These are phyloP conservation scores for Cokeromyces recurvatus DNA, from an alignment of 371 early-diverging fungal species.

Conservation along the genomic window DNA sequence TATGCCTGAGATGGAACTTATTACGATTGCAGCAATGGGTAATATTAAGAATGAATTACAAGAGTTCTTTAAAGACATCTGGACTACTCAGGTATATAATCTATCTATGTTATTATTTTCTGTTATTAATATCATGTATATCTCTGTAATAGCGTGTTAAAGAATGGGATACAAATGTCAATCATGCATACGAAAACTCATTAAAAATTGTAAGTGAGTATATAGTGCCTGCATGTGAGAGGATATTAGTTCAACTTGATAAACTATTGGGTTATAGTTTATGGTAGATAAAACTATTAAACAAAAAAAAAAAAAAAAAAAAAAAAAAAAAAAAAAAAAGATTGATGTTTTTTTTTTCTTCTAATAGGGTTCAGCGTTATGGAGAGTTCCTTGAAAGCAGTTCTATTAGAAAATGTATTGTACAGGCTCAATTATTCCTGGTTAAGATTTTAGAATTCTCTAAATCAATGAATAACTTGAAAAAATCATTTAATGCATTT, in stretches of 20 bases:
- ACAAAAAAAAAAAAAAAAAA: too few species aligned
- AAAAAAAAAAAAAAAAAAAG: too few species aligned
- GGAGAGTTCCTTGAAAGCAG: conserved; percentile 9
- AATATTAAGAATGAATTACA: too few species aligned
- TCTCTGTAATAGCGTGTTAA: conserved; percentile 10
- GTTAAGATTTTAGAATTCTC: neutral
- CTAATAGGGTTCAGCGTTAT: conserved; percentile 14
- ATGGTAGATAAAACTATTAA: conserved; percentile 10
- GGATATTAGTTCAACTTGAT: conserved; percentile 13
- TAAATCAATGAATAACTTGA: neutral
- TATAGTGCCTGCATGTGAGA: conserved; percentile 15
- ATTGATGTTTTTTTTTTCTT: neutral
- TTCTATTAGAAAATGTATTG: conserved; percentile 10
- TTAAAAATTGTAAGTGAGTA: conserved; percentile 7
- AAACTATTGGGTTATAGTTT: conserved; percentile 14
- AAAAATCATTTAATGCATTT: conserved; percentile 13
- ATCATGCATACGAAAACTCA: conserved; percentile 6
- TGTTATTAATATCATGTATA: too few species aligned
- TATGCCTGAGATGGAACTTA: too few species aligned
- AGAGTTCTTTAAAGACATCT: too few species aligned
- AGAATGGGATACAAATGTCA: conserved; percentile 10
- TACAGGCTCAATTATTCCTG: neutral
- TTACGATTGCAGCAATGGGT: too few species aligned
- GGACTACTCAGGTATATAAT: too few species aligned
- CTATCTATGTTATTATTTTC: too few species aligned